Evolutionary conservation across 805 yeast genomes (phyloP).

Genomic region (Wickerhamomyces xylosicus): DNA sequence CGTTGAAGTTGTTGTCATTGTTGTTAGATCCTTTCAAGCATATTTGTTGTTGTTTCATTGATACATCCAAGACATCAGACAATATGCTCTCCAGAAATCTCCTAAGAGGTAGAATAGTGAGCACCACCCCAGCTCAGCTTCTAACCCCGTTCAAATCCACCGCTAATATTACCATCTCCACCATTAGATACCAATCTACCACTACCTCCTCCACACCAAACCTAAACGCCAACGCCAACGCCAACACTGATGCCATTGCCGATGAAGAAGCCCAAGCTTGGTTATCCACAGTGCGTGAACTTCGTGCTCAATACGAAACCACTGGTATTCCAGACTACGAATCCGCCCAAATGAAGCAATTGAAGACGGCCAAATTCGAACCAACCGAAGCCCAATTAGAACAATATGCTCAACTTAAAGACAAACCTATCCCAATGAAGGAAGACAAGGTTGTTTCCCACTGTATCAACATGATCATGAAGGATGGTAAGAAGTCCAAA

Average conservation of each 20-base stretch:
- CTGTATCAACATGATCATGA: constrained; percentile 82
- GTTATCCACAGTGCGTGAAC: constrained; percentile 31
- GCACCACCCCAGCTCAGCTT: neutral
- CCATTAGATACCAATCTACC: constrained; percentile 1
- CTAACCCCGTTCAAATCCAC: constrained; percentile 4
- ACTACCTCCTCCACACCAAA: neutral
- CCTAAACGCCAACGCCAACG: neutral
- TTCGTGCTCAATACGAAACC: constrained; percentile 22
- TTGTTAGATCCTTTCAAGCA: neutral
- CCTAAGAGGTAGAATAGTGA: neutral
- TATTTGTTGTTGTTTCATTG: too few relatives aligned
- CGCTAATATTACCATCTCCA: constrained; percentile 4
- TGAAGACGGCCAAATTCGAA: constrained; percentile 26
- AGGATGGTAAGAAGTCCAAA: constrained; percentile 75
- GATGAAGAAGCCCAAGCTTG: constrained; percentile 29
- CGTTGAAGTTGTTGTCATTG: too few relatives aligned
- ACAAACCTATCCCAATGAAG: constrained; percentile 46
- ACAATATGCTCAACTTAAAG: constrained; percentile 40
- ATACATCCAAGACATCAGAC: neutral
- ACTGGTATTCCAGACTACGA: constrained; percentile 22
- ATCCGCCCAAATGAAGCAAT: constrained; percentile 17
- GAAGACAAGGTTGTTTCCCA: constrained; percentile 66
- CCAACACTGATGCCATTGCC: constrained; percentile 1
- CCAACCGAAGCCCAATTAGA: constrained; percentile 59
- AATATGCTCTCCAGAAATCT: neutral